A percentile compares a stretch with the other conserved stretches of the same genome.
These are phyloP conservation scores for Boechera retrofracta DNA, from an alignment of 345 rosid genomes.

Conservation along the genomic window DNA sequence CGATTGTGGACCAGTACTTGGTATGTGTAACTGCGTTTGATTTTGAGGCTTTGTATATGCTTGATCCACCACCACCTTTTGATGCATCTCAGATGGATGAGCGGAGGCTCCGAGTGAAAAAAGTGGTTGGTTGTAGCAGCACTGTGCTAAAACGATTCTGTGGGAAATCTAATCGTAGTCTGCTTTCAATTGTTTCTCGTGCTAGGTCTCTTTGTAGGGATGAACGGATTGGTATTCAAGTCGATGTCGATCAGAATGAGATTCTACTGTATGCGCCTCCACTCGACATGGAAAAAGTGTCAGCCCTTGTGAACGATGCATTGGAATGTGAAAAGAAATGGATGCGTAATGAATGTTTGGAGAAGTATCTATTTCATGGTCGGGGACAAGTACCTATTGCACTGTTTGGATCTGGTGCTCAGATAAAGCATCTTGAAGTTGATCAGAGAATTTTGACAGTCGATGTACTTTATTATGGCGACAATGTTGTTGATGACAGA, in stretches of 20 bases:
- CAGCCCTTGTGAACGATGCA: slow-evolving; percentile 54
- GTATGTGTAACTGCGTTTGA: slow-evolving; percentile 90
- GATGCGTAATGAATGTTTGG: slow-evolving; percentile 76
- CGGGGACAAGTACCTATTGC: slow-evolving; percentile 65
- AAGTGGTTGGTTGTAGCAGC: slow-evolving; percentile 66
- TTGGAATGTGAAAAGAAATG: slow-evolving; percentile 66
- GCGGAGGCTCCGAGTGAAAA: slow-evolving; percentile 59
- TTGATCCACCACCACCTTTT: slow-evolving; percentile 75
- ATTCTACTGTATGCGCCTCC: slow-evolving; percentile 65
- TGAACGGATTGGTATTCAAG: slow-evolving; percentile 66
- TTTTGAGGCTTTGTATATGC: slow-evolving; percentile 60
- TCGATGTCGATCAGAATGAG: slow-evolving; percentile 67
- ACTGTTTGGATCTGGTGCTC: slow-evolving; percentile 87
- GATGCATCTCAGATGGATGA: slow-evolving; percentile 59
- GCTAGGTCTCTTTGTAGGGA: slow-evolving; percentile 58
- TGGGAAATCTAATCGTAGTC: slow-evolving; percentile 64
- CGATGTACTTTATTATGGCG: slow-evolving; percentile 61
- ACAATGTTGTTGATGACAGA: slow-evolving; percentile 60
- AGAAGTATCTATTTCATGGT: slow-evolving; percentile 64
- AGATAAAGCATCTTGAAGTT: slow-evolving; percentile 87
- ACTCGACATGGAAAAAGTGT: slow-evolving; percentile 59
- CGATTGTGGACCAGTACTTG: slow-evolving; percentile 62
- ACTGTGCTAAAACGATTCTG: slow-evolving; percentile 68
- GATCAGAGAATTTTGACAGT: slow-evolving; percentile 67
- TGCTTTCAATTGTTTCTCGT: slow-evolving; percentile 63